phyloP scores from a whole-genome alignment of 345 rosid species.

The Toxicodendron radicans region DNA sequence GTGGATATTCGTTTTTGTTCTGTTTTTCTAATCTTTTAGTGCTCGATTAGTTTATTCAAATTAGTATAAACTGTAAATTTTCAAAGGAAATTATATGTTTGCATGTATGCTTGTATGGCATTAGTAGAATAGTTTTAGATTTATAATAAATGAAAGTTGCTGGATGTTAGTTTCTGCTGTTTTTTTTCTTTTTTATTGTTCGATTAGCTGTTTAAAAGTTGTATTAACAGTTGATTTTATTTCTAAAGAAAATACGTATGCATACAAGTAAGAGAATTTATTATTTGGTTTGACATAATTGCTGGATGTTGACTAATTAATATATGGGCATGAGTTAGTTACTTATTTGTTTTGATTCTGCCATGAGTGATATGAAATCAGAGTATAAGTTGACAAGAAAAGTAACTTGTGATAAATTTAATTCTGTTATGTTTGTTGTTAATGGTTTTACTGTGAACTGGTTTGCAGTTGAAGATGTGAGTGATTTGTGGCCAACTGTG shows the following conservation, averaged over 20 bases:
- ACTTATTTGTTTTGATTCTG: background rate
- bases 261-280: background rate
- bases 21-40: background rate
- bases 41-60: background rate
- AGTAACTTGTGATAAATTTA: too few species aligned
- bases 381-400: background rate
- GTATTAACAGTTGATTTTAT: background rate
- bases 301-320: background rate
- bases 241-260: background rate
- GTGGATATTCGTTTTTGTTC: background rate
- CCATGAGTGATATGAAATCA: background rate
- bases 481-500: conserved; percentile 87
- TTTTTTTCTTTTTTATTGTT: background rate
- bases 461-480: conserved; percentile 85
- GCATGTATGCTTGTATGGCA: background rate
- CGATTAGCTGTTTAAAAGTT: background rate
- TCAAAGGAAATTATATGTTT: background rate
- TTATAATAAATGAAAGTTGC: background rate
- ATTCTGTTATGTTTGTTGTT: background rate
- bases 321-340: background rate
- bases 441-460: conserved; percentile 6
- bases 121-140: background rate
- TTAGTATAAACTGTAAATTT: background rate
- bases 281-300: background rate
- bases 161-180: conserved; percentile 17